Conservation (phyloP, 2,329 filamentous ascomycete genomes). For the Microdochium paspali region DNA sequence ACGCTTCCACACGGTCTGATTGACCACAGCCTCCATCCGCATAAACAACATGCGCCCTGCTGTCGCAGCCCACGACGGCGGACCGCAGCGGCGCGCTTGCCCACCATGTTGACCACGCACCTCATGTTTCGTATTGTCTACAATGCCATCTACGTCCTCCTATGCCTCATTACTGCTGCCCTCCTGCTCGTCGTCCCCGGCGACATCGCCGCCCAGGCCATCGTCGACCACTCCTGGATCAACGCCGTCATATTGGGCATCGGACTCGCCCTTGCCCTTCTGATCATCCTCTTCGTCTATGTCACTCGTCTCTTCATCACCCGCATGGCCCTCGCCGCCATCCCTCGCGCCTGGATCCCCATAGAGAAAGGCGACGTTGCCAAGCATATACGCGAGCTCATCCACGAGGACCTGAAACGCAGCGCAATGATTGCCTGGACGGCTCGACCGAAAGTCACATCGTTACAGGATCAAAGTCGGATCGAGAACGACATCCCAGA, state of each 20-base stretch:
- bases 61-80: neutral
- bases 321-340: slow-evolving; percentile 65
- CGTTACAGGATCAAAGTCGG: slow-evolving; percentile 13
- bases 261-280: slow-evolving; percentile 62
- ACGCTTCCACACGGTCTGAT: too few relatives aligned
- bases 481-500: slow-evolving; percentile 7
- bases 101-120: slow-evolving; percentile 18
- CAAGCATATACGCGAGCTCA: slow-evolving; percentile 64
- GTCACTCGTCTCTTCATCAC: slow-evolving; percentile 79
- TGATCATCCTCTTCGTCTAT: slow-evolving; percentile 69
- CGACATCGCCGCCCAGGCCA: slow-evolving; percentile 72
- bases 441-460: slow-evolving; percentile 54
- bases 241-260: slow-evolving; percentile 78
- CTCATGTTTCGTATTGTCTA: slow-evolving; percentile 74
- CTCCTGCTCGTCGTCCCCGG: slow-evolving; percentile 73
- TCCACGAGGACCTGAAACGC: slow-evolving; percentile 60
- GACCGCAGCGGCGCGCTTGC: neutral
- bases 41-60: neutral
- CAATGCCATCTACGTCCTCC: slow-evolving; percentile 63
- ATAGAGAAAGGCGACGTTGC: slow-evolving; percentile 77
- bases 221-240: slow-evolving; percentile 51
- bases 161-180: slow-evolving; percentile 63
- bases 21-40: too few relatives aligned
- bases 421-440: slow-evolving; percentile 78
- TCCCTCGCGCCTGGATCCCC: slow-evolving; percentile 81